Evolutionary conservation across 768 basidiomycete genomes (phyloP).

Genomic region (Suillus brevipes): DNA sequence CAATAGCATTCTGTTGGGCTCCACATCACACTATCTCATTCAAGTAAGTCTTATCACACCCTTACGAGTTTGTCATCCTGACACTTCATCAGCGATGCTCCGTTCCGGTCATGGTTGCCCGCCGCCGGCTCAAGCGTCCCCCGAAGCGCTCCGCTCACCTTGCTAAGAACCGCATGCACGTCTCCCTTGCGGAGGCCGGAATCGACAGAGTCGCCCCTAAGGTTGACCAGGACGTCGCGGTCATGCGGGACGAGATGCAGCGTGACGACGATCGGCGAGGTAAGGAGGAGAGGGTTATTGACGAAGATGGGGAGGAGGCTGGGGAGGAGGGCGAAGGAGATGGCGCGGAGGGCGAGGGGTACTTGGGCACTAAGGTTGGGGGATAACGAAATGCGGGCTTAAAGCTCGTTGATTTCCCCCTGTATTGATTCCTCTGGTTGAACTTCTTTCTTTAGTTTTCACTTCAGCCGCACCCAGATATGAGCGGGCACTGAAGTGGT

Average conservation of each 20-base stretch:
- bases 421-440: neutral
- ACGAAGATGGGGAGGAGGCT: slow-evolving; percentile 26
- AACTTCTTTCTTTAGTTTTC: neutral
- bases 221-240: slow-evolving; percentile 83
- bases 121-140: slow-evolving; percentile 86
- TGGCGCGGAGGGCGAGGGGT: slow-evolving; percentile 33
- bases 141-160: slow-evolving; percentile 80
- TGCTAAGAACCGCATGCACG: slow-evolving; percentile 75
- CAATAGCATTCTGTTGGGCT: slow-evolving; percentile 83
- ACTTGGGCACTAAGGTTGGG: slow-evolving; percentile 26
- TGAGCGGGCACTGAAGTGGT: neutral
- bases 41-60: slow-evolving; percentile 47
- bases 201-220: slow-evolving; percentile 86
- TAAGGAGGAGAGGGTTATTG: slow-evolving; percentile 27
- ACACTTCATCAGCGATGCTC: slow-evolving; percentile 70
- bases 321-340: slow-evolving; percentile 23
- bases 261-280: slow-evolving; percentile 53
- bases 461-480: neutral
- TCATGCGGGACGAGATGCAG: slow-evolving; percentile 76
- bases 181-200: slow-evolving; percentile 83
- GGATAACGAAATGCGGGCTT: slow-evolving; percentile 10
- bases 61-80: neutral
- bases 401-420: neutral
- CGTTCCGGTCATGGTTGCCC: slow-evolving; percentile 96
- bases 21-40: slow-evolving; percentile 92